Evolutionary conservation across 805 yeast species (phyloP).

Genomic region (Sugiyamaella mastotermitis): DNA sequence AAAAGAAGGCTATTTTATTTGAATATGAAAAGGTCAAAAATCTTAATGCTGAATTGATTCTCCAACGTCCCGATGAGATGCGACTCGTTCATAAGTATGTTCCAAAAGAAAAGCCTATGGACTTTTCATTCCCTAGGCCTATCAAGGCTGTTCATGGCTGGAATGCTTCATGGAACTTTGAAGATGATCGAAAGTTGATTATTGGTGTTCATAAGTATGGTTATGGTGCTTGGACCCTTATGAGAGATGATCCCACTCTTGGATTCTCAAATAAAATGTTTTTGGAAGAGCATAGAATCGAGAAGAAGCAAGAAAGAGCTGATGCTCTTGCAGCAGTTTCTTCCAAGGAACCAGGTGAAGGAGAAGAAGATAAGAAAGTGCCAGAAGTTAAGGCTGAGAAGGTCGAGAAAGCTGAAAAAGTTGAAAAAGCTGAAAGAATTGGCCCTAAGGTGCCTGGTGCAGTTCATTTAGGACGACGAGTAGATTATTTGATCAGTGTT

Average conservation of each 20-base stretch:
- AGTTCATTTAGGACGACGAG: conserved; percentile 86
- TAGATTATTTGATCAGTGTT: conserved; percentile 74
- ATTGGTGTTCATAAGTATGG: conserved; percentile 91
- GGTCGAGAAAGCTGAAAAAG: conserved; percentile 10
- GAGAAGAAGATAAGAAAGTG: conserved; percentile 14
- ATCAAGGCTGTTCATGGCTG: conserved; percentile 86
- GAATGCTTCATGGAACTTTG: conserved; percentile 79
- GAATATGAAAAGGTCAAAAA: conserved; percentile 84
- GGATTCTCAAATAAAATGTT: conserved; percentile 81
- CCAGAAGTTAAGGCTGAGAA: conserved; percentile 32
- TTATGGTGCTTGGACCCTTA: conserved; percentile 90
- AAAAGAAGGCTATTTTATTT: conserved; percentile 83
- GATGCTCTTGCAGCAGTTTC: conserved; percentile 11
- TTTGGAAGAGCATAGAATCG: conserved; percentile 44
- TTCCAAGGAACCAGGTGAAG: conserved; percentile 4
- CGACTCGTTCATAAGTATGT: conserved; percentile 29
- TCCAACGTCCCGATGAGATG: conserved; percentile 84
- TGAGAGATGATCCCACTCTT: conserved; percentile 90
- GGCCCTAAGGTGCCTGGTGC: conserved; percentile 80
- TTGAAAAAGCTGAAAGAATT: conserved; percentile 25
- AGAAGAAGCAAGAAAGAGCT: conserved; percentile 32
- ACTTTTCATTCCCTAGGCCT: conserved; percentile 51
- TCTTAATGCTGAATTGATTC: conserved; percentile 81
- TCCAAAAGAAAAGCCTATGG: conserved; percentile 35
- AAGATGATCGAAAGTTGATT: conserved; percentile 80